Evolutionary conservation across 1,284 basidiomycete genomes (phyloP).

Genomic region (Coniferiporia sulphurascens): DNA sequence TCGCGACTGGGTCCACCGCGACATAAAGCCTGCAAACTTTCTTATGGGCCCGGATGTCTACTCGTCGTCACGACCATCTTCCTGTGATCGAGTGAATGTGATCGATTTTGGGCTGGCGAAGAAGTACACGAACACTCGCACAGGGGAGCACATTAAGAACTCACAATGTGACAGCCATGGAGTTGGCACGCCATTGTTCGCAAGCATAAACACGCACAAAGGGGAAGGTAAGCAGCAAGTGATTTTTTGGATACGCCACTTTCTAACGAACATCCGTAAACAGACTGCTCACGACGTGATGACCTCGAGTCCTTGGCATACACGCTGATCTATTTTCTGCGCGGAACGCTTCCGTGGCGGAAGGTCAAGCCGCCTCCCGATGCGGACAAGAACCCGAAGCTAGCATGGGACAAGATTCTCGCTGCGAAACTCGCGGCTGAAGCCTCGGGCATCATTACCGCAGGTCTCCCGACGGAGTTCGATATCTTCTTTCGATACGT

Average conservation of each 20-base stretch:
- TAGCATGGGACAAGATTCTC: conserved; percentile 61
- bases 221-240: conserved; percentile 36
- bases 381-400: conserved; percentile 28
- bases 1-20: conserved; percentile 79
- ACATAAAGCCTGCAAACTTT: conserved; percentile 97
- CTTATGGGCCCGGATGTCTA: conserved; percentile 63
- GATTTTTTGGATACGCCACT: not conserved
- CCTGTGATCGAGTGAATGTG: conserved; percentile 66
- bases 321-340: conserved; percentile 90
- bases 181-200: conserved; percentile 93
- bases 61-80: conserved; percentile 28
- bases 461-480: conserved; percentile 84
- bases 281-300: conserved; percentile 84
- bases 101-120: conserved; percentile 98
- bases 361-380: conserved; percentile 66
- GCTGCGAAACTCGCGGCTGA: conserved; percentile 63
- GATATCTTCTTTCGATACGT: conserved; percentile 84
- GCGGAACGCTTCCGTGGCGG: conserved; percentile 88
- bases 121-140: conserved; percentile 87
- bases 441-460: conserved; percentile 60
- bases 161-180: conserved; percentile 58
- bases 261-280: conserved; percentile 12
- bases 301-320: conserved; percentile 91
- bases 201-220: conserved; percentile 91
- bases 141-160: conserved; percentile 75